Evolutionary conservation across 2,329 filamentous ascomycete species (phyloP).

Genomic region (Epichloe sylvatica): DNA sequence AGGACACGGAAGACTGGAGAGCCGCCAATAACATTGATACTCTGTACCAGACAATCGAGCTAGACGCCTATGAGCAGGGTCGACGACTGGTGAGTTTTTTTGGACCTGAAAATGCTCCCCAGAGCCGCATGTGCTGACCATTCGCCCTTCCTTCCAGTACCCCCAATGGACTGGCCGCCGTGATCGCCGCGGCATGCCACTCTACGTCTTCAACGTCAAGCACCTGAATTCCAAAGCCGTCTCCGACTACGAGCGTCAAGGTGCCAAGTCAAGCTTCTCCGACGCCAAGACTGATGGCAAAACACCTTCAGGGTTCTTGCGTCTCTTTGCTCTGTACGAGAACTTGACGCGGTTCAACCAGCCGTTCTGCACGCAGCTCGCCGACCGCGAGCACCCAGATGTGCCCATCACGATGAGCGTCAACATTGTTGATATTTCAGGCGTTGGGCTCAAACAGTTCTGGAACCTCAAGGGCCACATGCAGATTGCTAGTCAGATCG

Average conservation of each 20-base stretch:
- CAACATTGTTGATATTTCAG: slow-evolving; percentile 87
- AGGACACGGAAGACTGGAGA: slow-evolving; percentile 79
- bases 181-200: slow-evolving; percentile 78
- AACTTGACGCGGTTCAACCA: slow-evolving; percentile 78
- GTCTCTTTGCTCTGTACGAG: slow-evolving; percentile 86
- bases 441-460: slow-evolving; percentile 81
- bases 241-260: slow-evolving; percentile 57
- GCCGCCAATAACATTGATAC: slow-evolving; percentile 62
- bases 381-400: slow-evolving; percentile 54
- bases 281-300: slow-evolving; percentile 52
- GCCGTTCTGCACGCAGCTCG: slow-evolving; percentile 67
- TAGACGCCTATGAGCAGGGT: slow-evolving; percentile 70
- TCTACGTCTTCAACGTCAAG: slow-evolving; percentile 81
- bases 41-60: slow-evolving; percentile 75
- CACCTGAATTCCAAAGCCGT: slow-evolving; percentile 74
- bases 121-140: background rate
- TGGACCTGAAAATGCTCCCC: background rate
- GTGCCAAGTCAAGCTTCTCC: slow-evolving; percentile 40
- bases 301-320: slow-evolving; percentile 61
- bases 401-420: slow-evolving; percentile 87
- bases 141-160: slow-evolving; percentile 40
- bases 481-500: slow-evolving; percentile 78
- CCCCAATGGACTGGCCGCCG: slow-evolving; percentile 90
- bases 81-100: slow-evolving; percentile 49
- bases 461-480: slow-evolving; percentile 91